A percentile compares a stretch with the other conserved stretches of the same genome.
Conservation (phyloP, 2,329 filamentous ascomycete genomes). For the Ophiostoma sp. region DNA sequence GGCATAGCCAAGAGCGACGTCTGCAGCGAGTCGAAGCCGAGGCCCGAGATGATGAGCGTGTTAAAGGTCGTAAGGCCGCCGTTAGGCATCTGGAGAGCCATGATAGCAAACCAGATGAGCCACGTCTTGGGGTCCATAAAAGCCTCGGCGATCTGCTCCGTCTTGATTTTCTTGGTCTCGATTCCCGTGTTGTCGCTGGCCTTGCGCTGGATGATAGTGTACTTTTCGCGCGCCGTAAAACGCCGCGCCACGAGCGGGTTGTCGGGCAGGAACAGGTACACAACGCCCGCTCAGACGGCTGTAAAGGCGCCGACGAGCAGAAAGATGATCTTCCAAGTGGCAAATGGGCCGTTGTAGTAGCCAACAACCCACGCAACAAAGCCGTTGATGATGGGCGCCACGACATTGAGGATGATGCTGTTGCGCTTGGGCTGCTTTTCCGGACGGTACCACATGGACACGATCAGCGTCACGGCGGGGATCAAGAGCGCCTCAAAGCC, state of each 20-base stretch:
- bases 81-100: constrained; percentile 28
- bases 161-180: constrained; percentile 26
- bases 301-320: constrained; percentile 29
- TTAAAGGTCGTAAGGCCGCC: constrained; percentile 23
- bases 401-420: constrained; percentile 29
- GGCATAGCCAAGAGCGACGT: constrained; percentile 24
- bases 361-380: constrained; percentile 28
- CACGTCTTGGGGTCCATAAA: constrained; percentile 27
- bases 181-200: constrained; percentile 28
- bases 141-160: constrained; percentile 26
- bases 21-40: constrained; percentile 21
- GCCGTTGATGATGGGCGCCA: constrained; percentile 29
- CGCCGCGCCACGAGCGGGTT: constrained; percentile 27
- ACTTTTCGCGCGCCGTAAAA: constrained; percentile 23
- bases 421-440: constrained; percentile 30
- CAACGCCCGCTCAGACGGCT: constrained; percentile 27
- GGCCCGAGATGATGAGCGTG: constrained; percentile 22
- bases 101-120: constrained; percentile 28
- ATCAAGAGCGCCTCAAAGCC: constrained; percentile 28
- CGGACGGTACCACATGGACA: constrained; percentile 28
- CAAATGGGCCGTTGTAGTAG: constrained; percentile 26
- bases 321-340: constrained; percentile 31
- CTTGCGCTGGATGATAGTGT: constrained; percentile 27
- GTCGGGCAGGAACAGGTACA: constrained; percentile 27
- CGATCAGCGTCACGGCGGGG: constrained; percentile 27